These are phyloP conservation scores for Whalleya microplaca DNA, from an alignment of 2,329 filamentous ascomycete species.

Conservation along the genomic window DNA sequence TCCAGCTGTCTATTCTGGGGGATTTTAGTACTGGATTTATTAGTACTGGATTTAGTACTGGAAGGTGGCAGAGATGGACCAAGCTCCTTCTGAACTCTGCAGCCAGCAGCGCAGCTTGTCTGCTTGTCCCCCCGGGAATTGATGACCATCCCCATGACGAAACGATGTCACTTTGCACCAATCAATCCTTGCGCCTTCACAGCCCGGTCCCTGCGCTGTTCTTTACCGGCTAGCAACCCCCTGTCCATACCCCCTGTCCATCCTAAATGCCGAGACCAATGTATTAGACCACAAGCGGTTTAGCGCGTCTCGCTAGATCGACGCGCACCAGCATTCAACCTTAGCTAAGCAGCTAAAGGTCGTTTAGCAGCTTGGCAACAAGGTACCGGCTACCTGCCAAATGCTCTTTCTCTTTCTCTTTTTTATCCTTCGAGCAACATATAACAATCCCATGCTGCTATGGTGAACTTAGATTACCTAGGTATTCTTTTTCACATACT, in stretches of 20 bases:
- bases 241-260: background rate
- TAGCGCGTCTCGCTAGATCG: background rate
- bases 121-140: background rate
- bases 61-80: too few species aligned
- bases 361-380: background rate
- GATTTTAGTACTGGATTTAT: too few species aligned
- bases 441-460: too few species aligned
- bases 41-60: too few species aligned
- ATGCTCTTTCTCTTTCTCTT: too few species aligned
- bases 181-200: background rate
- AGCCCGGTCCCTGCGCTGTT: background rate
- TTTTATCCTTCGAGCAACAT: too few species aligned
- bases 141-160: background rate
- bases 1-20: too few species aligned
- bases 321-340: too few species aligned
- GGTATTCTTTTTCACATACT: background rate
- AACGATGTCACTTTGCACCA: background rate
- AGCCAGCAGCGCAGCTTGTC: background rate
- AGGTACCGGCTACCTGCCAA: too few species aligned
- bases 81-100: too few species aligned
- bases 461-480: too few species aligned
- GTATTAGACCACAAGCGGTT: background rate
- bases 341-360: background rate
- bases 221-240: background rate
- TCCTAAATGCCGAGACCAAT: background rate